Evolutionary conservation across 176 grass and related monocot species (phyloP), one percentile per base, ranked within the genome.

Genomic region (Oryza meridionalis): DNA sequence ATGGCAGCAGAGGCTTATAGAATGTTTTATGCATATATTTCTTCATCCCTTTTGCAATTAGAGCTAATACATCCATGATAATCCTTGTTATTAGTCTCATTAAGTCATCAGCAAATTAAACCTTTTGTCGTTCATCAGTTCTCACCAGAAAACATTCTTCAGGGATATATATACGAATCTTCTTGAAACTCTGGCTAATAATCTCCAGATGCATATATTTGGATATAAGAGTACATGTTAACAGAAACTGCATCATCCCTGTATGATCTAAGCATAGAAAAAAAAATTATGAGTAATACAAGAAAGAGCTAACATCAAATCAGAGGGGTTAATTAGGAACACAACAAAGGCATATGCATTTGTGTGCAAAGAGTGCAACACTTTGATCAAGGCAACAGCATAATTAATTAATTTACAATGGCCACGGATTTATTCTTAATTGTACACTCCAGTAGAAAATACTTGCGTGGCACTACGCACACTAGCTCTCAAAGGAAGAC

Each of bases 381-480:
- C 38, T 40, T 40, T 9, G 49, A 55, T 55, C 51, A 17, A 55
- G 51, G 51, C 5, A 58, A 9, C 53, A 55, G 0, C 3, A 55
- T 21, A 58, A n/a, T 58, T n/a, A 58, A 21, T 58, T 58, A 75
- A 47, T 10, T n/a, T 49, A 76, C 72, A 84, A 76, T 17, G 3
- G 29, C 21, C 66, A 12, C 27, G 9, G 13, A 13, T 26, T 45
- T 64, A 65, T 67, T 53, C 75, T 27, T 26, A 53, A 61, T 59
- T 69, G 82, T 43, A 70, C 73, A 69, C 51, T 40, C 26, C 40
- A 24, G 46, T 68, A 69, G 53, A 21, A 58, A 58, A 46, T 32
- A 62, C 24, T 50, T 47, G 51, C 17, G 16, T 55, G 24, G 7
- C 43, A 27, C 43, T 10, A 80, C 35, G 7, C 78, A 81, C 5